Percentiles rank a stretch among this genome's conserved stretches.
These are phyloP conservation scores for Echites panduratus DNA, from an alignment of 257 asterid genomes.

Conservation along the genomic window DNA sequence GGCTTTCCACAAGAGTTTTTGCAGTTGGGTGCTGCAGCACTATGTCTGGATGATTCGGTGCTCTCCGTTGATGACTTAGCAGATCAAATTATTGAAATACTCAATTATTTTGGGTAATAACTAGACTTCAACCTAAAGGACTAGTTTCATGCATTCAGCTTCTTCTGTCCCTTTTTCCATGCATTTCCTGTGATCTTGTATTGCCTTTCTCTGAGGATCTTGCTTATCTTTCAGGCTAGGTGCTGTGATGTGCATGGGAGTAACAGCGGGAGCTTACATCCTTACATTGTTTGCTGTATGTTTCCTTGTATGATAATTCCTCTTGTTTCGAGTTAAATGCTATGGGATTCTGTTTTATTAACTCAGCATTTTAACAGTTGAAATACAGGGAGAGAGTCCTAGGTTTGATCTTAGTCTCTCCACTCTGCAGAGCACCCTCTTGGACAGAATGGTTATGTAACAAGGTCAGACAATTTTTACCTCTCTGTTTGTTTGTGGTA, in stretches of 20 bases:
- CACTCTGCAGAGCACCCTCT: slow-evolving; percentile 79
- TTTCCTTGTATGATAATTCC: slow-evolving; percentile 14
- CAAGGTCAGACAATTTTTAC: slow-evolving; percentile 42
- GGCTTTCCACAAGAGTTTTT: slow-evolving; percentile 74
- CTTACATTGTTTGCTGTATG: slow-evolving; percentile 81
- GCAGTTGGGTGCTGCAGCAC: slow-evolving; percentile 96
- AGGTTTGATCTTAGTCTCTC: slow-evolving; percentile 89
- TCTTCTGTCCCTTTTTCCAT: background rate
- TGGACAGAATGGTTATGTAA: slow-evolving; percentile 93
- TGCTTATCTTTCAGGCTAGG: slow-evolving; percentile 60
- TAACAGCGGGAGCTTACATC: slow-evolving; percentile 85
- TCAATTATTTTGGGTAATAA: slow-evolving; percentile 74
- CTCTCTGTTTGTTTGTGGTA: background rate
- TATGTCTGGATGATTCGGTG: slow-evolving; percentile 44
- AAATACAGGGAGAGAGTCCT: slow-evolving; percentile 80
- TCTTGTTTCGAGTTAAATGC: background rate
- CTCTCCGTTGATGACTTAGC: slow-evolving; percentile 76
- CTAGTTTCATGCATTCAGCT: background rate
- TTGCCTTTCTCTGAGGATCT: slow-evolving; percentile 16
- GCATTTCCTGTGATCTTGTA: background rate
- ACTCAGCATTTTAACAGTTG: slow-evolving; percentile 35
- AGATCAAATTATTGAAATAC: slow-evolving; percentile 85
- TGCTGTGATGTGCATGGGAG: slow-evolving; percentile 97
- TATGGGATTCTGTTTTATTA: slow-evolving; percentile 2
- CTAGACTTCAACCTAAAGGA: slow-evolving; percentile 1